Evolutionary conservation across 805 yeast genomes (phyloP).

Genomic region (Lipomyces kockii): DNA sequence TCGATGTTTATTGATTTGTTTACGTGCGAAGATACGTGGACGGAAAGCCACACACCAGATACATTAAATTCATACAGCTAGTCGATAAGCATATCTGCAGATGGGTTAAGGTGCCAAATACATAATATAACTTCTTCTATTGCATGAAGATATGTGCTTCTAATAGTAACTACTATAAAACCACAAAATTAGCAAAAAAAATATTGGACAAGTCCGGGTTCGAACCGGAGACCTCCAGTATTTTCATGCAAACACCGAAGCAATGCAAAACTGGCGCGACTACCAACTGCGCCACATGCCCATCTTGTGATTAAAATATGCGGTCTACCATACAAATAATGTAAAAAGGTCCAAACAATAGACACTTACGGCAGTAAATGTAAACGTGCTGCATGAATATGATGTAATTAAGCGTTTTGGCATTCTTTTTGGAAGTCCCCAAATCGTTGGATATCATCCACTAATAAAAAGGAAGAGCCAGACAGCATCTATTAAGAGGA

Average conservation of each 20-base stretch:
- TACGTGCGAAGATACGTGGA: not conserved
- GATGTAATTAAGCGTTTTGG: too few relatives aligned
- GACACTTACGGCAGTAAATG: not conserved
- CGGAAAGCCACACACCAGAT: not conserved
- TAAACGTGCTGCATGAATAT: not conserved
- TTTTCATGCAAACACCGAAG: slow-evolving; percentile 1
- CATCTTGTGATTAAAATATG: not conserved
- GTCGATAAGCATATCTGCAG: not conserved
- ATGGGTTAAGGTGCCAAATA: too few relatives aligned
- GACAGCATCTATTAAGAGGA: not conserved
- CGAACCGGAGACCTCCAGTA: slow-evolving; percentile 42
- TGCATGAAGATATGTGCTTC: too few relatives aligned
- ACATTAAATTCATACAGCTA: too few relatives aligned
- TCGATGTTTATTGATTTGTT: not conserved
- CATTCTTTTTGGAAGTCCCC: too few relatives aligned
- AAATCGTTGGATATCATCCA: not conserved
- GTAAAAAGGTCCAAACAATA: not conserved
- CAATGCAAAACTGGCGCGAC: slow-evolving; percentile 41
- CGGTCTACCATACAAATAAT: not conserved
- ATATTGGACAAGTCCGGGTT: slow-evolving; percentile 41
- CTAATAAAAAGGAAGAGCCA: not conserved
- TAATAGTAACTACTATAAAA: too few relatives aligned
- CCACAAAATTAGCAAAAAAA: not conserved
- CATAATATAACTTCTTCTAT: too few relatives aligned
- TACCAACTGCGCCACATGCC: slow-evolving; percentile 43